Base-by-base conservation (phyloP, 1,139 yeast species). In the Saccharomycopsis hybrid region DNA sequence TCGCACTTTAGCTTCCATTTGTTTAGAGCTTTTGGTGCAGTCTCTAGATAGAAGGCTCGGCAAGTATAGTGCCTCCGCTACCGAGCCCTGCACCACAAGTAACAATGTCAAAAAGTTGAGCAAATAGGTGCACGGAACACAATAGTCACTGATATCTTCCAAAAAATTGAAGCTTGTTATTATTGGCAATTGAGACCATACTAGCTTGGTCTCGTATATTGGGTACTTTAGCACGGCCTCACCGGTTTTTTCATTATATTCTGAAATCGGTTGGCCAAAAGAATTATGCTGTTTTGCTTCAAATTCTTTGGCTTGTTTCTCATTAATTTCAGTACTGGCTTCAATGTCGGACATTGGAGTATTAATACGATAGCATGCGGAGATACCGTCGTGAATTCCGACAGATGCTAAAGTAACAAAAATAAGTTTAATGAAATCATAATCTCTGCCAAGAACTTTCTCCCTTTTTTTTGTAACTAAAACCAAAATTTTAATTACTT, bases 21-120 rank as follows among this genome's bases (percentile, higher is more conserved):
- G 18, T 18, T 18, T 18, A 18, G 18, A 18, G 18, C 18, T 18
- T 18, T 18, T 18, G 18, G 18, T 18, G 18, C 18, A 18, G 18
- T 18, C 18, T 18, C 18, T 18, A 13, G 11, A 7, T 8, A n/a
- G 18, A 5, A 29, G 18, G 27, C 8, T 9, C 4, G 43, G 47
- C 13, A n/a, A 11, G n/a, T 39, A 28, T 7, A 59, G 2, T 60
- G 49, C 51, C 67, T 59, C 49, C 74, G 56, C 1, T 74, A 54
- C 1, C 69, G 55, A 32, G 79, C 62, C 25, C 18, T 48, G 50
- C 11, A 33, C 11, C 2, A 48, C 28, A 5, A 51, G 30, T 28
- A 74, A 55, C 54, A 80, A 70, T 0, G 81, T 68, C 3, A 80
- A 42, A 1, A 80, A 46, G 5, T 64, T 65, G 7, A 65, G 62